Conservation (phyloP, 805 yeast genomes). For the Monosporozyma solicola region DNA sequence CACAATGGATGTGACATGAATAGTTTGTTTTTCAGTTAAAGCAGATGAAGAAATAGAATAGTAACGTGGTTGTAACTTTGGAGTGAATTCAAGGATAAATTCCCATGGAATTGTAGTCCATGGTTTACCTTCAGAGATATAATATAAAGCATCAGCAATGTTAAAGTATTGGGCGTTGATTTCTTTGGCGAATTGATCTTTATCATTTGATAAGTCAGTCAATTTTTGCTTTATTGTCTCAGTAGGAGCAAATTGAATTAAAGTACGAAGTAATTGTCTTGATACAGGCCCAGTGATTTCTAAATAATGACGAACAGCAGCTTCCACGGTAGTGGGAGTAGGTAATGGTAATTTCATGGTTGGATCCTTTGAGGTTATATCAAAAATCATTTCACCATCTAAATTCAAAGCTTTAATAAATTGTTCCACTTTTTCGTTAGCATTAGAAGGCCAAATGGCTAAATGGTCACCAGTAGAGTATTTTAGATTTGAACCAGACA, state of each 20-base stretch:
- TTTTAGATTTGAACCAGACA: slow-evolving; percentile 63
- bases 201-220: slow-evolving; percentile 51
- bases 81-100: slow-evolving; percentile 70
- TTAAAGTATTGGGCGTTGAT: slow-evolving; percentile 56
- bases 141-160: slow-evolving; percentile 63
- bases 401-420: slow-evolving; percentile 60
- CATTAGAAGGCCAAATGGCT: slow-evolving; percentile 89
- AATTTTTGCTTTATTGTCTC: slow-evolving; percentile 32
- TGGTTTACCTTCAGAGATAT: slow-evolving; percentile 50
- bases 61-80: slow-evolving; percentile 86
- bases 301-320: slow-evolving; percentile 75
- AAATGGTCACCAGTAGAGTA: slow-evolving; percentile 95
- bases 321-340: slow-evolving; percentile 76
- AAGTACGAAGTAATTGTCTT: slow-evolving; percentile 69
- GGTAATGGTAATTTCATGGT: slow-evolving; percentile 58
- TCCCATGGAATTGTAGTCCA: slow-evolving; percentile 82
- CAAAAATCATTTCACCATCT: slow-evolving; percentile 41
- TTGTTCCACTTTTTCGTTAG: slow-evolving; percentile 59
- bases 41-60: slow-evolving; percentile 96
- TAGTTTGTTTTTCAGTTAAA: slow-evolving; percentile 58
- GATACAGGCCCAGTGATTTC: slow-evolving; percentile 92
- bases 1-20: slow-evolving; percentile 87
- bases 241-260: slow-evolving; percentile 78
- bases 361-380: slow-evolving; percentile 59
- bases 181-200: slow-evolving; percentile 55